Evolutionary conservation across 2,329 filamentous ascomycete genomes (phyloP), one percentile per base, ranked within the genome.

Genomic region (Colletotrichum spinosum): DNA sequence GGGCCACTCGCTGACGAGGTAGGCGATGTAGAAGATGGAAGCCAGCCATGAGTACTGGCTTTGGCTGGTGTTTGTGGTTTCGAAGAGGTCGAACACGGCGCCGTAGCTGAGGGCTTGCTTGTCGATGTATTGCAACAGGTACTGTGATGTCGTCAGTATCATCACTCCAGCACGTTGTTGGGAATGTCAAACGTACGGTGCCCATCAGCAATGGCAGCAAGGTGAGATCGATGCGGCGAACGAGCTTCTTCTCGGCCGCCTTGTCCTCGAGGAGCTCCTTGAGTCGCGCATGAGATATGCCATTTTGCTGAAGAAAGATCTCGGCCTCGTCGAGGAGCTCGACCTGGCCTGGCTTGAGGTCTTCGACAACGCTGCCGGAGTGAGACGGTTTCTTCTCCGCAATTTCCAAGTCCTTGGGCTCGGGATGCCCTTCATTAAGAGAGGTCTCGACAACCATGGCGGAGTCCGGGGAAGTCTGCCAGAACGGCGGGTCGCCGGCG

Each of bases 281-380:
- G 4, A 85, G 70, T 37, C 80, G 76, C 5, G 77, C 73, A n/a
- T 77, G 72, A 5, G 75, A 78, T 67, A 83, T 79, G 60, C 79
- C 79, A 71, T 84, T 76, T 44, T 84, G 73, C n/a, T 76, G 78
- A 0, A 86, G 77, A 65, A 85, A 85, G 44, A 81, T 68, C 53
- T 81, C 82, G 6, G 79, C 80, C 61, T 82, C 79, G 65, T 85
- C 83, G 13, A 85, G 78, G 15, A 80, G 76, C 66, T 67, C 45
- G 35, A 53, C 42, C 33, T 65, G 50, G 12, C 45, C 46, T 1
- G 50, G n/a, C 17, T 55, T 65, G 60, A 65, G 51, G 3, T 61
- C 57, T 15, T 56, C 52, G 15, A 13, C 51, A 37, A 37, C 37
- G 15, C 57, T 56, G 25, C 11, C 51, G 33, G 57, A 39, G 17